phyloP scores from a whole-genome alignment of 306 rosid genomes.

The Cotoneaster glaucophyllus region DNA sequence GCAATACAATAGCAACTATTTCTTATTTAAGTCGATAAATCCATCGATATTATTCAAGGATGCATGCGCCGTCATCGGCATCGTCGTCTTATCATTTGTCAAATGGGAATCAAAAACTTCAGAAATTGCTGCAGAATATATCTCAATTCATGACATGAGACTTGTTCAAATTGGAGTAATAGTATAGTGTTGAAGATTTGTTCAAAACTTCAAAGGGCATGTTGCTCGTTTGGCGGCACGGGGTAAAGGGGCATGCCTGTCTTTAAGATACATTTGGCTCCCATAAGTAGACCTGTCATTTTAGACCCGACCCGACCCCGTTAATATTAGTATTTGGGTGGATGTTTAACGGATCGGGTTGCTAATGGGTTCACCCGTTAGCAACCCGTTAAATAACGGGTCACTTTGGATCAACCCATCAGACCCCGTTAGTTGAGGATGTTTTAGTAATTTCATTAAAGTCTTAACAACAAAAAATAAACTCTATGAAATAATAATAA shows the following conservation, averaged over 20 bases:
- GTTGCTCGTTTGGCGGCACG: not conserved
- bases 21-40: no score
- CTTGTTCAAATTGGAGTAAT: not conserved
- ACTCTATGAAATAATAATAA: no score
- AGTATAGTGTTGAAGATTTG: not conserved
- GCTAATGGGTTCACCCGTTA: no score
- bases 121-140: not conserved
- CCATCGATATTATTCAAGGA: not conserved
- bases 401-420: no score
- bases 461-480: no score
- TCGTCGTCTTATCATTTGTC: not conserved
- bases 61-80: not conserved
- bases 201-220: not conserved
- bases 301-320: no score
- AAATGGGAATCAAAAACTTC: not conserved
- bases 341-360: no score
- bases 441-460: no score
- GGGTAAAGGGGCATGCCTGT: not conserved
- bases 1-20: not conserved
- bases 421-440: no score
- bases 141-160: not conserved
- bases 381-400: no score
- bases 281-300: no score
- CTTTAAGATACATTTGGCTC: not conserved
- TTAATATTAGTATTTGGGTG: no score